A percentile compares a stretch with the other conserved stretches of the same genome.
phyloP scores from a whole-genome alignment of 2,329 filamentous ascomycete genomes.

The Canariomyces notabilis region DNA sequence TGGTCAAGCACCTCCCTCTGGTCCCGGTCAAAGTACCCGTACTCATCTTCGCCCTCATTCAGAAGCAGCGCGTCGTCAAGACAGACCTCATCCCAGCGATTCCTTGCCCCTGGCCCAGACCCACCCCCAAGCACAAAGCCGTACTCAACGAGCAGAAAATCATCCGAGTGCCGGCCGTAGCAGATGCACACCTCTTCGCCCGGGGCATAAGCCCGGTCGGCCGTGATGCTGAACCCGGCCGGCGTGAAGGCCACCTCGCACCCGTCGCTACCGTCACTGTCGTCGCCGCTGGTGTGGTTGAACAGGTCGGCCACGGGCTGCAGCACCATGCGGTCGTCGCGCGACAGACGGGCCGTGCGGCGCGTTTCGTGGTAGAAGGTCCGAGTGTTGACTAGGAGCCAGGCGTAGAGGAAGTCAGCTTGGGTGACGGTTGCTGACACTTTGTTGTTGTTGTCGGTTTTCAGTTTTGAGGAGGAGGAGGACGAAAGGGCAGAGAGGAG shows the following conservation, averaged over 20 bases:
- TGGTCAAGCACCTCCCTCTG: slow-evolving; percentile 40
- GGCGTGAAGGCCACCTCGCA: slow-evolving; percentile 49
- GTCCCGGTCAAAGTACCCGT: slow-evolving; percentile 28
- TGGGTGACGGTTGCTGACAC: not conserved
- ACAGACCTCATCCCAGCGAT: slow-evolving; percentile 47
- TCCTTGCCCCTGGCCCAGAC: too few relatives aligned
- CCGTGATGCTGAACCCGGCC: slow-evolving; percentile 50
- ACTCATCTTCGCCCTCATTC: too few relatives aligned
- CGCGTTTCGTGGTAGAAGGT: slow-evolving; percentile 55
- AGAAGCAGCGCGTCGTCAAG: slow-evolving; percentile 45
- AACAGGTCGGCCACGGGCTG: slow-evolving; percentile 71
- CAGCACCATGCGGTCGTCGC: slow-evolving; percentile 59
- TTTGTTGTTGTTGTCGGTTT: too few relatives aligned
- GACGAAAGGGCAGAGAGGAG: slow-evolving; percentile 27
- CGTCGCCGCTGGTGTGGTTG: slow-evolving; percentile 50
- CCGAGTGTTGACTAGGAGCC: slow-evolving; percentile 58
- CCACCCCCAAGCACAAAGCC: slow-evolving; percentile 50
- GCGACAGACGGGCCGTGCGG: slow-evolving; percentile 33
- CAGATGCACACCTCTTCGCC: slow-evolving; percentile 64
- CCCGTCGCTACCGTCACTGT: too few relatives aligned
- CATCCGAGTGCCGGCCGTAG: slow-evolving; percentile 67
- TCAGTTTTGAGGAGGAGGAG: not conserved
- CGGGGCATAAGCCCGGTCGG: slow-evolving; percentile 43
- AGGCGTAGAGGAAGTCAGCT: slow-evolving; percentile 48
- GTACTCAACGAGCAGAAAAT: slow-evolving; percentile 67